Base-by-base conservation (phyloP, 1,284 basidiomycete genomes). In the Mycena citricolor region DNA sequence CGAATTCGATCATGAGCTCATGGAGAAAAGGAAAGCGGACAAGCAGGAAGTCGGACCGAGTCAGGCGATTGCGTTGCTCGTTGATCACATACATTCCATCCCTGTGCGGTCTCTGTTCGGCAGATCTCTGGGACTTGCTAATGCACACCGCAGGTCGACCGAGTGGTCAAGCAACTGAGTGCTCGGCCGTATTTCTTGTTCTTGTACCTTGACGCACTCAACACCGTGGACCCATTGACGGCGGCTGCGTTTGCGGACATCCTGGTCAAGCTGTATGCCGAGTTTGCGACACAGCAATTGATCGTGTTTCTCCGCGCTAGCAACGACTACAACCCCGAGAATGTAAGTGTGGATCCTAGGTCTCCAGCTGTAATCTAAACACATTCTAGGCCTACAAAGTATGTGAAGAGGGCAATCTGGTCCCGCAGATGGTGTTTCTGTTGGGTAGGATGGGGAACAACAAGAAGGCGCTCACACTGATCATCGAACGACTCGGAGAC, bases 401-500 rank as follows among this genome's bases (percentile, higher is more conserved):
- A 13, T 97, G 94, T 62, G 82, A 85, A 56, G 78, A 84, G 48
- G 79, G 83, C 28, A 93, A 95, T 58, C 79, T 92, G 30, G 94
- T 99, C 0, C 83, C 84, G 0, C 97, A 99, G 67, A 97, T 97
- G 90, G 95, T 99, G 6, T 99, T 97, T 70, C 74, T 99, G 1
- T 82, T 99, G 0, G 97, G 97, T 0, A 82, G 92, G 8, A 97
- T 98, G 87, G 97, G 97, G 5, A 91, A 98, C 65, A 97, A 97
- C 65, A 94, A 92, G 69, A 79, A 90, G 57, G 97, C 97, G 0
- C 67, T 99, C 47, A 90, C 86, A 47, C 76, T 99, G 21, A 98
- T 99, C 57, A 98, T 99, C 51, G 94, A 98, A 61, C 78, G 94
- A 11, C 73, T 99, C 3, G 92, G 88, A 0, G 94, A 99, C 61